Base-by-base conservation (phyloP, 179 eudicot species). In the Silene coronaria region DNA sequence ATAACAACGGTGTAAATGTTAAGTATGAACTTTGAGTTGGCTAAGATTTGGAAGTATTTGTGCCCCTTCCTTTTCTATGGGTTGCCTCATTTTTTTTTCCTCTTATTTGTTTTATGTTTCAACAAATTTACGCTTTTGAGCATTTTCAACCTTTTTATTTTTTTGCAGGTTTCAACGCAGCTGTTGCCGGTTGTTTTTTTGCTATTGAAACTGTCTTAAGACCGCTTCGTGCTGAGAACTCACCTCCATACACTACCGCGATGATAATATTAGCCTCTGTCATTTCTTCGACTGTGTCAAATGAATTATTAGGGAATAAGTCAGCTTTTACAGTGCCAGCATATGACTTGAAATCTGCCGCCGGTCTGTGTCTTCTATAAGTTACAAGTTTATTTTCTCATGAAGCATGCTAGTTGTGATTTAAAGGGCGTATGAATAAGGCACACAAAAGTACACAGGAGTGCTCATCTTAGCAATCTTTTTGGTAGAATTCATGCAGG, bases 211-310 rank as follows among this genome's bases (percentile, higher is more conserved):
- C 98, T 8, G 98, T 94, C 67, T 79, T 94, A 81, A 88, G 96
- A 83, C 98, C 98, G 74, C 93, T 85, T 70, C 90, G 89, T 77
- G 98, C 98, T 38, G 98, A 94, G 83, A 94, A 94, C 76, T 94
- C 97, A 64, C 98, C 98, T 80, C 98, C 98, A 79, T 94, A 92
- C 84, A 94, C 98, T 46, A 94, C 98, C 42, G 98, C 98, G 42
- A 92, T 92, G 98, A 94, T 94, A 63, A 94, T 94, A 55, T 83
- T 94, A 76, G 98, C 98, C 73, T 94, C 96, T 73, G 98, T 94
- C 76, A 87, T 94, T 79, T 94, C 98, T 71, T 94, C 98, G 27
- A 92, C 98, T 16, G 97, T 94, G 69, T 94, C 98, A 64, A 94
- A 87, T 83, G 98, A 85, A 70, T 81, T 94, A 17, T 91, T 94